A percentile compares a stretch with the other conserved stretches of the same genome.
These are phyloP conservation scores for Harringtonia aguacate DNA, from an alignment of 2,329 filamentous ascomycete genomes.

Conservation along the genomic window DNA sequence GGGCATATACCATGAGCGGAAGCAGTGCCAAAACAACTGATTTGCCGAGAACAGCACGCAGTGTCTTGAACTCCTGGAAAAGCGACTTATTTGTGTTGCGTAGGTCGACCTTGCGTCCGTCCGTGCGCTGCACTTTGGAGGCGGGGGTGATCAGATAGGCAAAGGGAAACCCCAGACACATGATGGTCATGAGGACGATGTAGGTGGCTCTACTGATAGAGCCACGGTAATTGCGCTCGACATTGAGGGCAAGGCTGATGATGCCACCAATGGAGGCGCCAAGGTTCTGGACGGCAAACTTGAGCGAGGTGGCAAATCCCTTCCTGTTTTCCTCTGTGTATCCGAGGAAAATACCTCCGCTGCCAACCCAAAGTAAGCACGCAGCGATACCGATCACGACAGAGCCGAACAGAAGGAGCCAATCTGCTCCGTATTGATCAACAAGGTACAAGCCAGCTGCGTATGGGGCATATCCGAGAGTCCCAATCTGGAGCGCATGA, in stretches of 20 bases:
- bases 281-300: conserved; percentile 6
- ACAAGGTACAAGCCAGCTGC: conserved; percentile 5
- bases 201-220: conserved; percentile 9
- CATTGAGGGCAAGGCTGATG: conserved; percentile 10
- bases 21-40: conserved; percentile 5
- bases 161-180: conserved; percentile 11
- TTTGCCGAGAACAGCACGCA: conserved; percentile 4
- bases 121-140: conserved; percentile 8
- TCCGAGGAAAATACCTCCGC: conserved; percentile 10
- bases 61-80: conserved; percentile 1
- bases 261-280: conserved; percentile 9
- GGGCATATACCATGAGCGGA: conserved; percentile 7
- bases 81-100: background rate
- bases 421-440: background rate
- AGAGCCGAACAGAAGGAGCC: conserved; percentile 3
- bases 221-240: conserved; percentile 6
- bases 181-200: conserved; percentile 11
- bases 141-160: conserved; percentile 6
- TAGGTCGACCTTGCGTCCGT: conserved; percentile 7
- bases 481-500: conserved; percentile 3
- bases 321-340: conserved; percentile 11
- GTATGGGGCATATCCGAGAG: conserved; percentile 3
- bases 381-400: conserved; percentile 2
- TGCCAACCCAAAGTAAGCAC: conserved; percentile 9
- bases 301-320: conserved; percentile 6